Base-by-base conservation (phyloP, 805 yeast species). In the Cyberlindnera americana region DNA sequence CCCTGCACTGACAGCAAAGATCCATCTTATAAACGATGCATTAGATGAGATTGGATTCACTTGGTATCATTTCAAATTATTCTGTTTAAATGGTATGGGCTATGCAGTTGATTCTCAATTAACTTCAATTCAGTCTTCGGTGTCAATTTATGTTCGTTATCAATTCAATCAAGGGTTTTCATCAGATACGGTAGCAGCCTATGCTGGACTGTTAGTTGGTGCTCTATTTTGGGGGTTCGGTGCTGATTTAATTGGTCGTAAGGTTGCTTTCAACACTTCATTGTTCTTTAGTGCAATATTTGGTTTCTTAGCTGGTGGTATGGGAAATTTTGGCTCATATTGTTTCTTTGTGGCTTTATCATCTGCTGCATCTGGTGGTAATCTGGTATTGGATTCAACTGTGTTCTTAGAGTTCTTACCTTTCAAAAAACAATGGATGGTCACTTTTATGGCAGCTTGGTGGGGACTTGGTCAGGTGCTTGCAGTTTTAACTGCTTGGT, bases 31-130 rank as follows among this genome's bases (percentile, higher is more conserved):
- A 31, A 75, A 76, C 52, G 61, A 72, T 41, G 77, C 82, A 5
- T 57, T 77, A 33, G 80, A 77, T 53, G 79, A 77, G 46, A 73
- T 77, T 46, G 83, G 83, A 0, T 75, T 77, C 58, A 77, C 83
- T 2, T 67, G 72, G 66, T 71, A 66, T 44, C 78, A 73, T 41
- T 58, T 62, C 28, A 64, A 70, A 46, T 50, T 70, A 7, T 73
- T 73, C 49, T 58, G 62, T 40, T 50, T 73, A 13, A 74, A 75
- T 16, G 79, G 79, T 7, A 65, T 68, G 54, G 79, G 79, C 19
- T 73, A 72, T 43, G 63, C 71, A 6, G 75, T 67, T 11, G 77
- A 75, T 47, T 69, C 77, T 10, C 73, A 72, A 47, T 58, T 75
- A 46, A 70, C 65, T 14, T 62, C 60, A 56, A 56, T 72, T 38